Percentiles rank a stretch among this genome's conserved stretches.
phyloP scores from a whole-genome alignment of 768 basidiomycete species.

The Tulasnella sp. region DNA sequence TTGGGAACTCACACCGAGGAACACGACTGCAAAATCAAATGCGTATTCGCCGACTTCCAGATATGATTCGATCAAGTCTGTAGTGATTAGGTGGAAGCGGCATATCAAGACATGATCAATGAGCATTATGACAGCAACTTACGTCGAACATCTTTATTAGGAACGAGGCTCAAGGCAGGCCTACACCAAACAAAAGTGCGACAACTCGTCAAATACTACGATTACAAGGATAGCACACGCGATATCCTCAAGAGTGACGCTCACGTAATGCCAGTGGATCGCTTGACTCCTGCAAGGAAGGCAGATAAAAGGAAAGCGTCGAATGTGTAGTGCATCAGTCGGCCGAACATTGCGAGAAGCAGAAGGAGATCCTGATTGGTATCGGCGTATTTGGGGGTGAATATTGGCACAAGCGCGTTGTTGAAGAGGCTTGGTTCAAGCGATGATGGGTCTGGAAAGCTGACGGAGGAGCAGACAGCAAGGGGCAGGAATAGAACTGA shows the following conservation, averaged over 20 bases:
- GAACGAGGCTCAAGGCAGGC: conserved; percentile 60
- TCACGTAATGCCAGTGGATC: conserved; percentile 81
- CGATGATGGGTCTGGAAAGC: too few relatives aligned
- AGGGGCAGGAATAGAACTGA: too few relatives aligned
- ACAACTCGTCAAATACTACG: too few relatives aligned
- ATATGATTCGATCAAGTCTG: conserved; percentile 65
- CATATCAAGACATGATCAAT: not conserved
- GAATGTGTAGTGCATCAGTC: conserved; percentile 56
- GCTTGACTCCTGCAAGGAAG: conserved; percentile 73
- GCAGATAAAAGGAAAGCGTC: conserved; percentile 72
- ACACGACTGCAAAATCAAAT: conserved; percentile 77
- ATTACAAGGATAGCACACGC: not conserved
- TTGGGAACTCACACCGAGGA: conserved; percentile 54
- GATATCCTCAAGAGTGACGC: not conserved
- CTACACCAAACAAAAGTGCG: conserved; percentile 29
- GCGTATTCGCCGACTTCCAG: conserved; percentile 76
- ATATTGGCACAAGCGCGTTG: too few relatives aligned
- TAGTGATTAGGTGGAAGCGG: not conserved
- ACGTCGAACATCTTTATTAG: conserved; percentile 86
- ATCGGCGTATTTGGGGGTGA: too few relatives aligned
- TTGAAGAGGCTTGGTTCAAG: too few relatives aligned
- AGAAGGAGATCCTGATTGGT: not conserved
- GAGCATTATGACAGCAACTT: conserved; percentile 27
- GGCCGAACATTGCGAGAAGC: conserved; percentile 52
- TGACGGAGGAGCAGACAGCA: too few relatives aligned